Evolutionary conservation across 2,329 filamentous ascomycete genomes (phyloP).

Genomic region (Pseudogymnoascus sp.): DNA sequence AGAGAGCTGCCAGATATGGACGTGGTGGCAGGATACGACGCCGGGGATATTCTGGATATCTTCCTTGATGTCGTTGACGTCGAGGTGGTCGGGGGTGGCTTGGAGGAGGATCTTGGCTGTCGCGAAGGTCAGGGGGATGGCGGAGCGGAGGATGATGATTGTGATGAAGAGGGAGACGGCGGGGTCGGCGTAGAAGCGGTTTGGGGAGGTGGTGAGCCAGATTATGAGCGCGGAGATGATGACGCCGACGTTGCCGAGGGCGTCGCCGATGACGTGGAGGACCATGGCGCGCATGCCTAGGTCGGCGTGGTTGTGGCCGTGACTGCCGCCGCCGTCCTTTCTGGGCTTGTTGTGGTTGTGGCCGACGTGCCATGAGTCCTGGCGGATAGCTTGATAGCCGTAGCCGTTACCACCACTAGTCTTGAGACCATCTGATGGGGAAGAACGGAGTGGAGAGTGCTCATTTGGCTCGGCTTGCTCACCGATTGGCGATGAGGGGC

Average conservation of each 20-base stretch:
- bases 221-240: constrained; percentile 79
- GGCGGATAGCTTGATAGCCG: constrained; percentile 12
- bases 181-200: constrained; percentile 83
- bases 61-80: constrained; percentile 80
- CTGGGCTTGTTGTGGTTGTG: constrained; percentile 78
- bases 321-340: constrained; percentile 50
- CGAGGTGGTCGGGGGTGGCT: constrained; percentile 82
- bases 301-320: constrained; percentile 73
- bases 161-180: constrained; percentile 92
- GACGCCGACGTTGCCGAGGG: constrained; percentile 77
- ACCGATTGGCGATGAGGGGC: constrained; percentile 21
- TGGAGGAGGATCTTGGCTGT: constrained; percentile 86
- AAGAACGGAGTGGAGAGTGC: constrained; percentile 19
- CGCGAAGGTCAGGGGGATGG: constrained; percentile 69
- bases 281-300: constrained; percentile 91
- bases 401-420: background rate
- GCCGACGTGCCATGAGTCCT: constrained; percentile 45
- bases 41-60: constrained; percentile 82
- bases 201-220: constrained; percentile 76
- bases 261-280: constrained; percentile 70
- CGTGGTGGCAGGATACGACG: constrained; percentile 84
- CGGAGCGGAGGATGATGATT: constrained; percentile 62
- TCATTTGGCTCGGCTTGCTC: constrained; percentile 35
- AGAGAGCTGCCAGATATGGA: constrained; percentile 96
- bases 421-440: background rate